Conservation (phyloP, 2,329 filamentous ascomycete species). For the Botrytis aclada region DNA sequence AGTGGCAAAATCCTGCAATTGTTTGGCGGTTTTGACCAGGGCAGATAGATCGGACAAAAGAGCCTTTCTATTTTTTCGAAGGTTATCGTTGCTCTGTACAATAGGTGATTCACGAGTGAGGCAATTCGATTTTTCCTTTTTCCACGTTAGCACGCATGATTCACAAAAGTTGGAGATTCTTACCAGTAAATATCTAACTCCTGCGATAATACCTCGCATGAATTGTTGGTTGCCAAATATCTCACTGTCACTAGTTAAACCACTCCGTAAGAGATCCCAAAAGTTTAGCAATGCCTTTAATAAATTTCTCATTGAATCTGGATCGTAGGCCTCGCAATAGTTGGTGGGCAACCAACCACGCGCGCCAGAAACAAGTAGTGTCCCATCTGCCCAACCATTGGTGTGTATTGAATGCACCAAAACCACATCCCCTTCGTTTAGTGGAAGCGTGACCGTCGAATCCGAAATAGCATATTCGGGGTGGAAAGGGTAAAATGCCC, state of each 20-base stretch:
- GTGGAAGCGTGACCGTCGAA: conserved; percentile 80
- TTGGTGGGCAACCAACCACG: conserved; percentile 97
- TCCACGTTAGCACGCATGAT: conserved; percentile 18
- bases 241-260: conserved; percentile 68
- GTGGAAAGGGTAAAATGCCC: conserved; percentile 90
- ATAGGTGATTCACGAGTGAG: conserved; percentile 75
- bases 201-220: conserved; percentile 89
- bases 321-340: conserved; percentile 94
- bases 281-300: conserved; percentile 85
- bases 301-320: conserved; percentile 78
- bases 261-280: conserved; percentile 84
- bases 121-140: conserved; percentile 81
- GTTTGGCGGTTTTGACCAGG: conserved; percentile 84
- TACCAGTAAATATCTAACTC: conserved; percentile 85
- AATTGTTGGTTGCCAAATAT: conserved; percentile 91
- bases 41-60: conserved; percentile 85
- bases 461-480: conserved; percentile 74
- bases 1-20: conserved; percentile 67
- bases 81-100: conserved; percentile 69
- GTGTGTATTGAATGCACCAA: conserved; percentile 95
- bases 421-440: conserved; percentile 88
- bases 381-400: conserved; percentile 98
- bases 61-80: conserved; percentile 81
- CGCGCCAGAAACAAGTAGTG: conserved; percentile 77
- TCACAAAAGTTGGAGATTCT: conserved; percentile 40